These are phyloP conservation scores for Tylopilus sp. DNA, from an alignment of 768 basidiomycete species.

Conservation along the genomic window DNA sequence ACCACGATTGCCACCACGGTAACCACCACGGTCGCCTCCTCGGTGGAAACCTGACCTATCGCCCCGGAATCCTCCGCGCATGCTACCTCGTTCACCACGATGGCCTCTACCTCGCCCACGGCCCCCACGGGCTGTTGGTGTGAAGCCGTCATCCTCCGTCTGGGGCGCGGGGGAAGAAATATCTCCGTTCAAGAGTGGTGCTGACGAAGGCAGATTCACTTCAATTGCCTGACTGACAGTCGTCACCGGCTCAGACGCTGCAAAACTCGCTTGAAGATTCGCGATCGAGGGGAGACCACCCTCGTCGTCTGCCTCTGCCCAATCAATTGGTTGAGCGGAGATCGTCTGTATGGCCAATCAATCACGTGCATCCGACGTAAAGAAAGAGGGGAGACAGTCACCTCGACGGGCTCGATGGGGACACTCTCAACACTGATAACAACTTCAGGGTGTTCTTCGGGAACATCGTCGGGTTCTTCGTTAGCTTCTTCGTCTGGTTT, in stretches of 20 bases:
- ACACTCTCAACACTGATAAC: slow-evolving; percentile 7
- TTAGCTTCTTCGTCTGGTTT: slow-evolving; percentile 42
- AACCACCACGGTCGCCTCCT: slow-evolving; percentile 34
- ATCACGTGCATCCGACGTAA: not conserved
- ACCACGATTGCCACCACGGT: slow-evolving; percentile 32
- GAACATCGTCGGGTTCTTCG: slow-evolving; percentile 17
- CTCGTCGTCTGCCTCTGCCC: slow-evolving; percentile 77
- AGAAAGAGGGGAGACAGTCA: slow-evolving; percentile 22
- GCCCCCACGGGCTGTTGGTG: slow-evolving; percentile 40
- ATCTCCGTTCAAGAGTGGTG: slow-evolving; percentile 19
- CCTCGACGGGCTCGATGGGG: slow-evolving; percentile 24
- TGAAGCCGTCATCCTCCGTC: slow-evolving; percentile 64
- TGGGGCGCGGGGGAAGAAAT: slow-evolving; percentile 21
- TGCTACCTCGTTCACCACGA: slow-evolving; percentile 41
- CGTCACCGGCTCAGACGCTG: slow-evolving; percentile 68
- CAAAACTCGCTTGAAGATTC: slow-evolving; percentile 72
- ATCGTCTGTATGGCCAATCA: slow-evolving; percentile 12
- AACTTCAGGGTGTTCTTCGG: slow-evolving; percentile 18
- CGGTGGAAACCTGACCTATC: slow-evolving; percentile 34
- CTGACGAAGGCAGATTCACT: slow-evolving; percentile 26
- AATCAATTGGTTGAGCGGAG: slow-evolving; percentile 54
- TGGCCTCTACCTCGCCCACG: slow-evolving; percentile 45
- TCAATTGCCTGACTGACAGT: slow-evolving; percentile 42
- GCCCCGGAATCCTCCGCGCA: slow-evolving; percentile 42
- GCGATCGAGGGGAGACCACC: slow-evolving; percentile 75